Percentiles rank a stretch among this genome's conserved stretches.
phyloP scores from a whole-genome alignment of 2,329 filamentous ascomycete species.

The Esteya vermicola region DNA sequence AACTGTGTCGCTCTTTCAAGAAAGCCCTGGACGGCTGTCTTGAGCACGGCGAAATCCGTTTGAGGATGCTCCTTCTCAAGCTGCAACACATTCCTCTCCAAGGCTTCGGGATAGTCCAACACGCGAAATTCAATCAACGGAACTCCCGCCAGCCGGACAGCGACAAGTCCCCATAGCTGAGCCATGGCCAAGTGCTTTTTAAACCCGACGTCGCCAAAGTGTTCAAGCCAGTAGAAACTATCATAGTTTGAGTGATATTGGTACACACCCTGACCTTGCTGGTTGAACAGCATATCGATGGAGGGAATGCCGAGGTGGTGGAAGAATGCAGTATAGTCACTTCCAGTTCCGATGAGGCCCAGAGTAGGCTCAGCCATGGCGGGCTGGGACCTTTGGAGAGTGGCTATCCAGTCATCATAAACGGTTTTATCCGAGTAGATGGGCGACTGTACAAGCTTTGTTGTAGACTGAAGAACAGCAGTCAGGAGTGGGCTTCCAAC shows the following conservation, averaged over 20 bases:
- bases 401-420: conserved; percentile 16
- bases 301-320: conserved; percentile 37
- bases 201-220: conserved; percentile 53
- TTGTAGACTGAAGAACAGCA: not conserved
- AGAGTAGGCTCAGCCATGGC: conserved; percentile 30
- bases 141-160: not conserved
- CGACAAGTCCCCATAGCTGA: not conserved
- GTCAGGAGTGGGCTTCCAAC: conserved; percentile 27
- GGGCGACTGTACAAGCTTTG: not conserved
- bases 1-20: not conserved
- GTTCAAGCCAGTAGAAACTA: conserved; percentile 71
- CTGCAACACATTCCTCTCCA: not conserved
- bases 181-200: conserved; percentile 42
- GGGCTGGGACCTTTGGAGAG: conserved; percentile 44
- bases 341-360: conserved; percentile 52
- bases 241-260: conserved; percentile 81
- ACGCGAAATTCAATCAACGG: not conserved
- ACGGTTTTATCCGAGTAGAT: not conserved
- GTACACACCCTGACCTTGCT: conserved; percentile 32
- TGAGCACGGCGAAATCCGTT: not conserved
- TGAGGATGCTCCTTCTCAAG: not conserved
- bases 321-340: conserved; percentile 54
- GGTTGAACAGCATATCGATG: conserved; percentile 42
- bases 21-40: not conserved
- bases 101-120: not conserved